Conservation (phyloP, 23 red algal genomes). For the Porphyridium purpureum region DNA sequence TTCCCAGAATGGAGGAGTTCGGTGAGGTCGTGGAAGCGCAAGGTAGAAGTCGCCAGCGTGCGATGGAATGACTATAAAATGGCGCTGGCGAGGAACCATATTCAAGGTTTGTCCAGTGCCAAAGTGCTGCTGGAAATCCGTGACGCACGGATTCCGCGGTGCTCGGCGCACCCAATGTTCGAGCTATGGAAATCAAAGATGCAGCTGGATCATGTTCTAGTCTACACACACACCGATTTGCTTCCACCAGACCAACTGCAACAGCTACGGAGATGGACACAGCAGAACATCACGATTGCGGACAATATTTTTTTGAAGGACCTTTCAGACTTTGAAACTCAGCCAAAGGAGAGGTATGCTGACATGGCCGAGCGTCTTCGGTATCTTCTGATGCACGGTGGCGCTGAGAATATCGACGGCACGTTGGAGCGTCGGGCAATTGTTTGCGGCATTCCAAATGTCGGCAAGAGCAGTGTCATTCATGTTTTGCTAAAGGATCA, state of each 20-base stretch:
- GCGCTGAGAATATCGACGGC: too few species aligned
- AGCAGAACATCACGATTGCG: too few species aligned
- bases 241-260: background rate
- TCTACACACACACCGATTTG: background rate
- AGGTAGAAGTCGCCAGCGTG: too few species aligned
- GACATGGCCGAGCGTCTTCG: background rate
- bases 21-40: too few species aligned
- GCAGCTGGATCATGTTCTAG: background rate
- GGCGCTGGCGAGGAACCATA: background rate
- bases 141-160: background rate
- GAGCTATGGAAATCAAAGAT: background rate
- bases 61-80: too few species aligned
- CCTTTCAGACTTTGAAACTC: background rate
- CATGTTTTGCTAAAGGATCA: background rate
- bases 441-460: background rate
- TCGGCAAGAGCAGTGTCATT: constrained; percentile 1
- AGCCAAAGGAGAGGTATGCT: background rate
- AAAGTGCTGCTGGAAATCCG: background rate
- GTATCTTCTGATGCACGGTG: background rate
- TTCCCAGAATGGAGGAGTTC: too few species aligned
- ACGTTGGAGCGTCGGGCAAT: background rate
- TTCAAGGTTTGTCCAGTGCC: background rate
- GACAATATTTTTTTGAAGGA: background rate
- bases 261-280: background rate
- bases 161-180: background rate